Conservation (phyloP, 371 early-diverging fungal genomes). For the Funneliformis caledonium region DNA sequence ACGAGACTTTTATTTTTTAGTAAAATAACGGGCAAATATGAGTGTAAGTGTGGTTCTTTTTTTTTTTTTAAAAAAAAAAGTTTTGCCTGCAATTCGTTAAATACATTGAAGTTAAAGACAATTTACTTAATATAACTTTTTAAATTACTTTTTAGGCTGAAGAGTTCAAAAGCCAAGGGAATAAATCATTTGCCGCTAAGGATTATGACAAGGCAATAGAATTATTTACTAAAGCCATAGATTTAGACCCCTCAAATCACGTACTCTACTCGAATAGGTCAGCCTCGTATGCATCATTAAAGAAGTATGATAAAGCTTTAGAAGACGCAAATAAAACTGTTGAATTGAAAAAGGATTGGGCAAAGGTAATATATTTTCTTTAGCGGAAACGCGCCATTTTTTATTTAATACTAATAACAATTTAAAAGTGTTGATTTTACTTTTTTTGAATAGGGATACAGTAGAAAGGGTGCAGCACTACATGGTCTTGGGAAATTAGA, state of each 20-base stretch:
- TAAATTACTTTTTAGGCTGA: constrained; percentile 44
- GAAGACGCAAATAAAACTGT: constrained; percentile 84
- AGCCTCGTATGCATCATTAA: constrained; percentile 76
- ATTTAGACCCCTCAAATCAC: constrained; percentile 80
- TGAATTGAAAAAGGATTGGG: constrained; percentile 79
- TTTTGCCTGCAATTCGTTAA: background rate
- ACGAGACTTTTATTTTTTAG: background rate
- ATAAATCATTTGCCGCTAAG: constrained; percentile 83
- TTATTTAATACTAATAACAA: background rate
- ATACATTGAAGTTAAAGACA: no score
- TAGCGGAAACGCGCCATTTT: background rate
- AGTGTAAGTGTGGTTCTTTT: background rate
- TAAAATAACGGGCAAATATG: background rate
- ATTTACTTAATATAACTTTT: no score
- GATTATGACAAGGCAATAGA: constrained; percentile 78
- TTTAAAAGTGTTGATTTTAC: background rate
- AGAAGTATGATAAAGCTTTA: constrained; percentile 75
- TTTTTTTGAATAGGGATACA: constrained; percentile 63
- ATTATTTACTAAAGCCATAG: constrained; percentile 79
- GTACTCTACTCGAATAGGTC: constrained; percentile 91
- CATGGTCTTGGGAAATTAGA: constrained; percentile 67
- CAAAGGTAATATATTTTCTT: constrained; percentile 58
- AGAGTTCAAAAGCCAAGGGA: constrained; percentile 81
- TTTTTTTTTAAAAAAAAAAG: background rate
- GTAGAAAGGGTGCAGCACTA: constrained; percentile 85